phyloP scores from a whole-genome alignment of 2,329 filamentous ascomycete species.

The Geosmithia flava region DNA sequence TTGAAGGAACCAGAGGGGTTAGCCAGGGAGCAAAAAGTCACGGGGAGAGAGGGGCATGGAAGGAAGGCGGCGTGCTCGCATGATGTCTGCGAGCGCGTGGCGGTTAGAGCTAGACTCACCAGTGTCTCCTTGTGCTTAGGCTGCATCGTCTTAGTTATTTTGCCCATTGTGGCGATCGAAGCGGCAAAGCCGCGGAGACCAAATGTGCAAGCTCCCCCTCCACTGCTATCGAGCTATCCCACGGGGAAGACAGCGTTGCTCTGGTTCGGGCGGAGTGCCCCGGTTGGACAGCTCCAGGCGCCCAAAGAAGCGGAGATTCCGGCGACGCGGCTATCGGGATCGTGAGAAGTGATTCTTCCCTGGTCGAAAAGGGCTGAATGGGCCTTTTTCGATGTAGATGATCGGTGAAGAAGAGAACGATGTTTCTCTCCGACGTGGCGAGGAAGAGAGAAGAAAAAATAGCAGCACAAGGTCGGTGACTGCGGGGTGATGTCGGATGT shows the following conservation, averaged over 20 bases:
- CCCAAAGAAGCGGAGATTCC: neutral
- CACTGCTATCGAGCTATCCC: conserved; percentile 32
- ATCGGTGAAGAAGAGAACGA: neutral
- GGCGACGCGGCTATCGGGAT: neutral
- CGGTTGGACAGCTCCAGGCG: conserved; percentile 15
- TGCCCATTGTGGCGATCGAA: conserved; percentile 48
- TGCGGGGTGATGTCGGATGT: neutral
- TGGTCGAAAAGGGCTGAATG: neutral
- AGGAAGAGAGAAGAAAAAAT: neutral
- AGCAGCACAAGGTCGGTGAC: neutral
- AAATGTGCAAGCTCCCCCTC: conserved; percentile 39
- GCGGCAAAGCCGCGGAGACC: conserved; percentile 45
- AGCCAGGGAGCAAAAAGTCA: conserved; percentile 7
- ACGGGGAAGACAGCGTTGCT: conserved; percentile 26
- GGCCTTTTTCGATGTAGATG: neutral
- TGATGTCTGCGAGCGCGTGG: neutral
- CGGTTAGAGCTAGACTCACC: conserved; percentile 29
- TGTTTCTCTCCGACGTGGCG: neutral
- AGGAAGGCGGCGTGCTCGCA: neutral
- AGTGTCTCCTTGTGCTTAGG: conserved; percentile 54
- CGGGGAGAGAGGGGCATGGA: conserved; percentile 1
- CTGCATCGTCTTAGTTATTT: conserved; percentile 56
- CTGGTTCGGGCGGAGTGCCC: conserved; percentile 16
- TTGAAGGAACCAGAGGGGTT: conserved; percentile 6
- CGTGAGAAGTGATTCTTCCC: neutral